phyloP scores from a whole-genome alignment of 768 basidiomycete genomes.

The Lactifluus hygrophoroides region DNA sequence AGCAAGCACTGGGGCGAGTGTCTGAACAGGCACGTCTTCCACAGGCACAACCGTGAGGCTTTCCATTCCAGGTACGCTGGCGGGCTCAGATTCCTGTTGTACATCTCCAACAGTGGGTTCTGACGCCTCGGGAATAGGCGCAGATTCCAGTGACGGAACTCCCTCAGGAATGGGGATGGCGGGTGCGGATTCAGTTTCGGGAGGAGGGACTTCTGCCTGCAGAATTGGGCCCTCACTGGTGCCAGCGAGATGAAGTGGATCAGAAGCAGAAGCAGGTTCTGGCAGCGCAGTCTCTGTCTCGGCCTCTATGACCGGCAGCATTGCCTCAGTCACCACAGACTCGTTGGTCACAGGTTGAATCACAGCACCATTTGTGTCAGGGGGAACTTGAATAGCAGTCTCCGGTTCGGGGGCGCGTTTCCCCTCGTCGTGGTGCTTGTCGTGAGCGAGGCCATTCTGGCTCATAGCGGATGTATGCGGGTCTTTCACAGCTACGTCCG shows the following conservation, averaged over 20 bases:
- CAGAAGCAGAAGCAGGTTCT: neutral
- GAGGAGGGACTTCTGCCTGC: conserved; percentile 25
- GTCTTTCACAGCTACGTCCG: conserved; percentile 19
- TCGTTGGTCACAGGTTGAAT: conserved; percentile 28
- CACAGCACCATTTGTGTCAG: conserved; percentile 1
- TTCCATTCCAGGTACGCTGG: neutral
- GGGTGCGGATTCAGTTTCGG: conserved; percentile 23
- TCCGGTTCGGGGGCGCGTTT: neutral
- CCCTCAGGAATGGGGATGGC: neutral
- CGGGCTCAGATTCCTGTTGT: neutral
- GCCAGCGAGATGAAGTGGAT: neutral
- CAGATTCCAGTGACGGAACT: neutral
- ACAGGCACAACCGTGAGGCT: neutral
- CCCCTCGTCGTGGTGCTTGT: neutral
- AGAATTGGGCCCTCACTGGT: conserved; percentile 19
- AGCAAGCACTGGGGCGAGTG: neutral
- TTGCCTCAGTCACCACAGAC: conserved; percentile 21
- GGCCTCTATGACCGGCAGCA: conserved; percentile 1
- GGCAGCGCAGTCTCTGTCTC: neutral
- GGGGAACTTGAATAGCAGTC: neutral
- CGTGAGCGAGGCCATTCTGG: conserved; percentile 5
- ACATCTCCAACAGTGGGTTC: neutral
- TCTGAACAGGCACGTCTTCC: neutral
- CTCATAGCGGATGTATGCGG: conserved; percentile 1
- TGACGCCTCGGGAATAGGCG: neutral